Evolutionary conservation across 2,329 filamentous ascomycete genomes (phyloP).

Genomic region (Coniochaeta sp.): DNA sequence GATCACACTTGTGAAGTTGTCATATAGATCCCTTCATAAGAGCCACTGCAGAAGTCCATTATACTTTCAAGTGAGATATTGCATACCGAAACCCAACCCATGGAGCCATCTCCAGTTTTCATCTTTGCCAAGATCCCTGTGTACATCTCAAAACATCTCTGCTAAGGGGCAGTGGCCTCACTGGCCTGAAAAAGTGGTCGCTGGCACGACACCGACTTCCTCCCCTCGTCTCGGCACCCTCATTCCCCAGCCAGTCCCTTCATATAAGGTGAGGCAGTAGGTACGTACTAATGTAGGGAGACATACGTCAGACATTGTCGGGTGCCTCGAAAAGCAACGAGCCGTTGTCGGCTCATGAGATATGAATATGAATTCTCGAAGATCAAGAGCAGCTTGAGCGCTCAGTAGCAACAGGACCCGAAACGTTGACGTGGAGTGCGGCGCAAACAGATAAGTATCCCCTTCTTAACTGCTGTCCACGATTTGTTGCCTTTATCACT

Average conservation of each 20-base stretch:
- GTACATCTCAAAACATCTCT: background rate
- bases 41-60: background rate
- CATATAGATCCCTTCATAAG: background rate
- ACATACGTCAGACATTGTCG: background rate
- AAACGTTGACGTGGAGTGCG: background rate
- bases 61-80: background rate
- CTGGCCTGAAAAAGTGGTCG: background rate
- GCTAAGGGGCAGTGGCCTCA: background rate
- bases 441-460: background rate
- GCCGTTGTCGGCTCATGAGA: background rate
- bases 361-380: too few relatives aligned
- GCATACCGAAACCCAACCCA: background rate
- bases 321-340: background rate
- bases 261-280: background rate
- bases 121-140: background rate
- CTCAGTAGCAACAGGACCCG: background rate
- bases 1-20: background rate
- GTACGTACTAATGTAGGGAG: too few relatives aligned
- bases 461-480: too few relatives aligned
- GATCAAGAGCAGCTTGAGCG: too few relatives aligned
- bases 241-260: background rate
- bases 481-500: too few relatives aligned
- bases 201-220: background rate
- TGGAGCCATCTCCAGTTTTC: background rate
- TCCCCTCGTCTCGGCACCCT: background rate